phyloP scores from a whole-genome alignment of 2,329 filamentous ascomycete genomes.

The Trichoderma koningii region DNA sequence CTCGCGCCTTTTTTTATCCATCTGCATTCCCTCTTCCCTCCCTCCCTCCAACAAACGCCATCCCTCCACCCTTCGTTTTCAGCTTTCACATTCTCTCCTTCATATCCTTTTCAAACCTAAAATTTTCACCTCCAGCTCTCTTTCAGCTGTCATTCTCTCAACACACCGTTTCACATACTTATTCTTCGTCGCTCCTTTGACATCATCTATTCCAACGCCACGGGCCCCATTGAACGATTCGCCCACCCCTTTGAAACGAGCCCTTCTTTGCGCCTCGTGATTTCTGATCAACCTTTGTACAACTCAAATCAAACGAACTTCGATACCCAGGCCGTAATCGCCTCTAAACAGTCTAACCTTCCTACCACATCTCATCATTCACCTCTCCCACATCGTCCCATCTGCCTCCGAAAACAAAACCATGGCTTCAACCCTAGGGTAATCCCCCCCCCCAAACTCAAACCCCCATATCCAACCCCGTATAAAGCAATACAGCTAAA shows the following conservation, averaged over 20 bases:
- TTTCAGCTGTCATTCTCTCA: neutral
- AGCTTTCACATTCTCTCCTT: neutral
- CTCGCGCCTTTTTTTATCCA: neutral
- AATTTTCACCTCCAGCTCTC: too few relatives aligned
- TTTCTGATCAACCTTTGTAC: neutral
- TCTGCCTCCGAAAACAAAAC: neutral
- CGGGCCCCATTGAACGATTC: neutral
- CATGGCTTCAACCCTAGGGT: slow-evolving; percentile 23
- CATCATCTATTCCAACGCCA: neutral
- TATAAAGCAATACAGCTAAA: neutral
- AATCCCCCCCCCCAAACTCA: neutral
- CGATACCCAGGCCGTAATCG: neutral
- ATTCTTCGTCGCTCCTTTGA: neutral
- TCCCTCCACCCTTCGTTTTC: neutral
- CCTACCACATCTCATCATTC: neutral
- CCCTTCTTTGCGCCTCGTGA: neutral
- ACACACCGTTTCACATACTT: too few relatives aligned
- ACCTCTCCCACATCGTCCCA: neutral
- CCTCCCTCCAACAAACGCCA: neutral
- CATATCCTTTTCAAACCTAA: neutral
- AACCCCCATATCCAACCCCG: too few relatives aligned
- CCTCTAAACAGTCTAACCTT: neutral
- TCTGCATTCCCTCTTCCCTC: slow-evolving; percentile 5
- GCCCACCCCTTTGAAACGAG: neutral
- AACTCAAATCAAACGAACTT: neutral